A percentile compares a stretch with the other conserved stretches of the same genome.
These are phyloP conservation scores for Trichoderma oligosporum DNA, from an alignment of 2,329 filamentous ascomycete genomes.

Conservation along the genomic window DNA sequence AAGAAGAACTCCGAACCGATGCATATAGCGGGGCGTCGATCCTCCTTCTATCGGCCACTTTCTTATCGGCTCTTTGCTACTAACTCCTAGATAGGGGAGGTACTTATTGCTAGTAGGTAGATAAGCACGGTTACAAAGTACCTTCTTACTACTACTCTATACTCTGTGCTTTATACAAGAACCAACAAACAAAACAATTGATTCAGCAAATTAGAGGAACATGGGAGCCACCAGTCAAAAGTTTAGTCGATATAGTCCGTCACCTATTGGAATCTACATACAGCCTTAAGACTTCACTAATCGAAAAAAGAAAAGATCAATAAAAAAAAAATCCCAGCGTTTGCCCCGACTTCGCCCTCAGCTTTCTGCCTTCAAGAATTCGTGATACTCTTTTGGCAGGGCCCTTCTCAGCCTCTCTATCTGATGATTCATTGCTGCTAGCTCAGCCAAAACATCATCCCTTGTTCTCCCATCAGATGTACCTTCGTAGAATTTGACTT, in stretches of 20 bases:
- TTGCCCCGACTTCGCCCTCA: background rate
- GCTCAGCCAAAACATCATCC: conserved; percentile 6
- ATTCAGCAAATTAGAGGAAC: background rate
- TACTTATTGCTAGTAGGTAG: no score
- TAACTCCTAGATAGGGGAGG: no score
- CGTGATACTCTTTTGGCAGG: conserved; percentile 18
- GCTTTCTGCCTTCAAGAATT: background rate
- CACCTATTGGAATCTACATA: no score
- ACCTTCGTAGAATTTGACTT: conserved; percentile 25
- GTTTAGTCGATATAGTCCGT: background rate
- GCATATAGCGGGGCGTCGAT: no score
- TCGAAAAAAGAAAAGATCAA: no score
- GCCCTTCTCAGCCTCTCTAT: conserved; percentile 21
- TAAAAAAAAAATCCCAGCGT: background rate
- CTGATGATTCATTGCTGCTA: conserved; percentile 20
- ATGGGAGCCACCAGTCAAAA: background rate
- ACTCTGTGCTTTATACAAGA: background rate
- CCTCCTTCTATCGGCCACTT: no score
- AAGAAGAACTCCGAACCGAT: no score
- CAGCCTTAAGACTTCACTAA: no score
- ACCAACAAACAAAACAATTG: background rate
- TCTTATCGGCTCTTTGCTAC: no score
- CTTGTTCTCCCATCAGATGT: conserved; percentile 5
- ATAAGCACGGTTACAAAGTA: no score
- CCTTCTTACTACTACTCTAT: no score